Evolutionary conservation across 768 basidiomycete species (phyloP), one percentile per base, ranked within the genome.

Genomic region (Suillus weaverae): DNA sequence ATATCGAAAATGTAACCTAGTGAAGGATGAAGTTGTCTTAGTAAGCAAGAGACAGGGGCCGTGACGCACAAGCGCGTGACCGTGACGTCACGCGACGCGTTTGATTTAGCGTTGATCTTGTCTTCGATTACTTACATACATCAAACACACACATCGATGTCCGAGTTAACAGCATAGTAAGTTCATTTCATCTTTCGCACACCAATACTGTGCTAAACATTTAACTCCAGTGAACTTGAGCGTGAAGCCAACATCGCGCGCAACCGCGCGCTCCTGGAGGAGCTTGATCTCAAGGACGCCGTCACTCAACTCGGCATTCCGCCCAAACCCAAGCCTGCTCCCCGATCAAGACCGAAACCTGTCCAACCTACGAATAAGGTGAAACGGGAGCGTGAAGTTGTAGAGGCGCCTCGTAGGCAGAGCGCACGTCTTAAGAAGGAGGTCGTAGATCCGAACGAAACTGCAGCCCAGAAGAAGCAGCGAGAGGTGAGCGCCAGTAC

Each of bases 241-340:
- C 87, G 92, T 22, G 87, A 91, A 72, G 88, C 86, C 10, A 94
- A 92, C 70, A 92, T 94, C 53, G 91, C 90, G 14, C 84, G 90
- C 60, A 95, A 95, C 72, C 87, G 85, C 50, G 88, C 86, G 4
- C 79, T 94, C 10, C 81, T 95, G 43, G 87, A 90, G 67, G 77
- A 91, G 70, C 83, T 94, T 20, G 86, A 90, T 20, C 80, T 92
- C 38, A 83, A 85, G 69, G 84, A 84, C 68, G 86, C 85, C 2
- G 81, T 82, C 43, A 76, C 79, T 6, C 74, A 78, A 18, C 79
- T 91, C 9, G 81, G 82, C 22, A 70, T 86, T 11, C 73, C 81
- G 11, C 76, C 66, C 20, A 85, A 74, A 64, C 76, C 67, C 65
- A 82, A 79, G 59, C 78, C 72, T 63, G 68, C 76, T 35, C 64